Evolutionary conservation across 2,329 filamentous ascomycete genomes (phyloP), one percentile per base, ranked within the genome.

Genomic region (Calonectria honghensis): DNA sequence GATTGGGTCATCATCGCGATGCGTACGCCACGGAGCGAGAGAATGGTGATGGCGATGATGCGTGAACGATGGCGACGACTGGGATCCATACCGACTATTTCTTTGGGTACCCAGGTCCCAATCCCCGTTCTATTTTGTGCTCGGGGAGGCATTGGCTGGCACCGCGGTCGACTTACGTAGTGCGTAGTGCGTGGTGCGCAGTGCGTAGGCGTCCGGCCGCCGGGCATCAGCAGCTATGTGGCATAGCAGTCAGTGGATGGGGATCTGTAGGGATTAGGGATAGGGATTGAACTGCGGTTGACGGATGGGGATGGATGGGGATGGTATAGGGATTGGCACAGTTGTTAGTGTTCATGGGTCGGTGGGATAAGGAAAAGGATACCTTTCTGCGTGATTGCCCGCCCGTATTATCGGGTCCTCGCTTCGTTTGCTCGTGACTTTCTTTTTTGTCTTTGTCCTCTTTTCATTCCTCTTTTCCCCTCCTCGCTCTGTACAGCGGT

Each of bases 231-330:
- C 52, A 61, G 54, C 65, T 61, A 66, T 76, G 76, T 77, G 79
- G 76, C 73, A 76, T 66, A 79, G 65, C 41, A 68, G 68, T 70
- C 63, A 48, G 41, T 72, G 73, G 76, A 77, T 50, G 72, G 74
- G 74, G 68, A 73, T 67, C 64, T 71, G 71, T 72, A 74, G 77
- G 66, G 65, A 73, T 73, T 80, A 76, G 71, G 76, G 78, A 78
- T 80, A 79, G 69, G 76, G 76, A 76, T 76, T 69, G 45, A 54
- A 48, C 57, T 70, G 24, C 31, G 41, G 45, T 63, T 50, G 68
- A 70, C 24, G 71, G 41, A 69, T 78, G 68, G 68, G 75, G 61
- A 72, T 37, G 35, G 35, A 67, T 76, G 68, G 41, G 51, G 68
- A 72, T 73, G 69, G 50, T 35, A 69, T 69, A 61, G 76, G 70